Evolutionary conservation across 208 protist species (phyloP).

Genomic region (Leishmania tarentolae): DNA sequence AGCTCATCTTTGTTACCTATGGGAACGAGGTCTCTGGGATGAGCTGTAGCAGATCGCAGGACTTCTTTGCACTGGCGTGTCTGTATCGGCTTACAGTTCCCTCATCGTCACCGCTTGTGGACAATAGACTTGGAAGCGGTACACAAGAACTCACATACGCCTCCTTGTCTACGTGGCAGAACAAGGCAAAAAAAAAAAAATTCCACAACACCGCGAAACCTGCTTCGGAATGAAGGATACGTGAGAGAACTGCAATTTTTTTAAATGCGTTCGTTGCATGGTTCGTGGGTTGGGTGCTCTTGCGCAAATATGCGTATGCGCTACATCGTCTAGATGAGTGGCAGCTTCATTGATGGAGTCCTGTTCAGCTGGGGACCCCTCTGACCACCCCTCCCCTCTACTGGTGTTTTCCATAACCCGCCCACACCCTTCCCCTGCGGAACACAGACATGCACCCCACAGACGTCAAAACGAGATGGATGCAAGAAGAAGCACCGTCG

Average conservation of each 20-base stretch:
- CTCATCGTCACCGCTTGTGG: background rate
- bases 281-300: background rate
- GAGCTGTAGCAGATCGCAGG: background rate
- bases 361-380: background rate
- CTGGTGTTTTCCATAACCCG: background rate
- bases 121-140: background rate
- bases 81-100: background rate
- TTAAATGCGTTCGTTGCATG: background rate
- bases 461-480: background rate
- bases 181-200: background rate
- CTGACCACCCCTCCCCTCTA: background rate
- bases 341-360: background rate
- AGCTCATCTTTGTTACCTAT: background rate
- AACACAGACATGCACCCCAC: background rate
- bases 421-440: background rate
- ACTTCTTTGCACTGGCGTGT: background rate
- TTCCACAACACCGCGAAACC: background rate
- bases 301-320: background rate
- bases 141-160: background rate
- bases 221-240: background rate
- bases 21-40: background rate
- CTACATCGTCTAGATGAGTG: background rate
- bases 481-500: background rate
- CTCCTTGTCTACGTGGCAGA: background rate
- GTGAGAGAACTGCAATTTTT: background rate